Base-by-base conservation (phyloP, 768 basidiomycete genomes). In the Tricholoma furcatifolium region DNA sequence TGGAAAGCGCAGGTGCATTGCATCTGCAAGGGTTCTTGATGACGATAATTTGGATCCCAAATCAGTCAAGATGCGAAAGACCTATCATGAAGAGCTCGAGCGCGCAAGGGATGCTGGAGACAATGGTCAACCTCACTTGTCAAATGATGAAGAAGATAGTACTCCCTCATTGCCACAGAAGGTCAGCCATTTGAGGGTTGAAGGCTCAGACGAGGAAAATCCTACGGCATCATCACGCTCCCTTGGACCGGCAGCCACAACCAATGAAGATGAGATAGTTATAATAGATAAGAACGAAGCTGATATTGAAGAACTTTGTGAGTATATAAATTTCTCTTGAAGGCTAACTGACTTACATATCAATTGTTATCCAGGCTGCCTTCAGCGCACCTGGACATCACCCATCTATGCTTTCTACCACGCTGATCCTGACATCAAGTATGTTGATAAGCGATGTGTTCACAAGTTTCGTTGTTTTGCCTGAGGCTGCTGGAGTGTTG, bases 351-450 rank as follows among this genome's bases (percentile, higher is more conserved):
- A 27, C 27, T 27, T 7, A 27, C 27, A 27, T 27, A 27, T 27
- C 27, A 27, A 27, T 27, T 7, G 27, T 27, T 27, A 27, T 27
- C 27, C 27, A 27, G 27, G 27, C 27, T 27, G 27, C 27, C 27
- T 38, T 38, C 36, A 38, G 55, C 34, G 14, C 60, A 61, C 39
- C 10, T 71, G 69, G 68, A 65, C 40, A 2, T 56, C 68, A 47
- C 67, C 68, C 0, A 47, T 69, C 3, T 73, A 73, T 60, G 66
- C 61, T 0, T 70, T 70, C 58, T 72, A 66, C 36, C 31, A 65
- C 1, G 58, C 62, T 0, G 24, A 1, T 1, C 55, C 59, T 2
- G 15, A 2, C 2, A 58, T 67, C 24, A 38, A 18, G 18, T 38
- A 38, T 31, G 45, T 59, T 8, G 31, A 60, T 24, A 63, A 61